phyloP scores from a whole-genome alignment of 495 filamentous ascomycete species.

The Pyrenula massariospora region DNA sequence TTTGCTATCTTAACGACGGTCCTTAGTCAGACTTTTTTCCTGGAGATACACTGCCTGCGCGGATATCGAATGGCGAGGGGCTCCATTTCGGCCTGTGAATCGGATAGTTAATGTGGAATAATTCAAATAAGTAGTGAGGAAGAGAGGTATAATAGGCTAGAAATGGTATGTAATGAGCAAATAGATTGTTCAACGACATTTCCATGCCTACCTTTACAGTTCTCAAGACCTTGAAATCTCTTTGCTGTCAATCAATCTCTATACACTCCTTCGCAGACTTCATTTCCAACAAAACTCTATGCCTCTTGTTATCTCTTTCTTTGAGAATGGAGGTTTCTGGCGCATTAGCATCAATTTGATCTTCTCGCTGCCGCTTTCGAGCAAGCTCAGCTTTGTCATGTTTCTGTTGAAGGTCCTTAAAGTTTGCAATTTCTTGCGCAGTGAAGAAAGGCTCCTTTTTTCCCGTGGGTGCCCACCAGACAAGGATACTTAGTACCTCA shows the following conservation, averaged over 20 bases:
- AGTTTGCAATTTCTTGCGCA: neutral
- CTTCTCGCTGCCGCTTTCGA: neutral
- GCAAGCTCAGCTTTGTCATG: neutral
- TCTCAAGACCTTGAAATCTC: neutral
- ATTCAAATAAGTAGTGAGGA: too few relatives aligned
- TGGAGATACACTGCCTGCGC: too few relatives aligned
- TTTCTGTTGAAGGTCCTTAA: neutral
- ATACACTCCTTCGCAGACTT: neutral
- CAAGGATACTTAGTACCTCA: neutral
- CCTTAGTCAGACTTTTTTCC: too few relatives aligned
- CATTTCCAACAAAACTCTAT: neutral
- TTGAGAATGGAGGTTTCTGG: neutral
- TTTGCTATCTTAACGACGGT: too few relatives aligned
- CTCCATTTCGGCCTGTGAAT: too few relatives aligned
- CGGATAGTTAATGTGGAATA: too few relatives aligned
- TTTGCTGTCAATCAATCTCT: neutral
- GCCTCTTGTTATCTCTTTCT: neutral
- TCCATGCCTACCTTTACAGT: neutral
- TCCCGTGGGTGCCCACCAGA: neutral
- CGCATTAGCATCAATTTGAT: neutral
- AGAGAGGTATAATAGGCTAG: too few relatives aligned
- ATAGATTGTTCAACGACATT: too few relatives aligned
- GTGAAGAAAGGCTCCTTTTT: neutral
- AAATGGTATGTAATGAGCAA: too few relatives aligned
- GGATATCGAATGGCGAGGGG: too few relatives aligned